These are phyloP conservation scores for Hygrophorus russula DNA, from an alignment of 768 basidiomycete species.

Conservation along the genomic window DNA sequence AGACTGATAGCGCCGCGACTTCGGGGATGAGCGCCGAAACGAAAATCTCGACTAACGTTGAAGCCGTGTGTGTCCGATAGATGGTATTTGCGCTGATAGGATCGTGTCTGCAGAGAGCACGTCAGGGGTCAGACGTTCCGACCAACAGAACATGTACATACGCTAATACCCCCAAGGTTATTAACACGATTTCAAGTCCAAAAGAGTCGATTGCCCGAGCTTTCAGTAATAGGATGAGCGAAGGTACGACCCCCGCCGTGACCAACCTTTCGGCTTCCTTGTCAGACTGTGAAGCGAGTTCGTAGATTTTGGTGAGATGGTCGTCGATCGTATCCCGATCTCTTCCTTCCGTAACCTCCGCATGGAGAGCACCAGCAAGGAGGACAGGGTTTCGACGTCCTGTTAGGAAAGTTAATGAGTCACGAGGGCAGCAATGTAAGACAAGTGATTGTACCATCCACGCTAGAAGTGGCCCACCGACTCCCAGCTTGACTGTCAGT, in stretches of 20 bases:
- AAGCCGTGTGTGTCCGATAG: slow-evolving; percentile 14
- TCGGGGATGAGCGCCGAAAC: slow-evolving; percentile 13
- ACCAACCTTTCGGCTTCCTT: slow-evolving; percentile 16
- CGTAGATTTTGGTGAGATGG: slow-evolving; percentile 12
- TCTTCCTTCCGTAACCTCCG: slow-evolving; percentile 14
- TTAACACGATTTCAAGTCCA: slow-evolving; percentile 14
- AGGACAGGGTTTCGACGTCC: slow-evolving; percentile 13
- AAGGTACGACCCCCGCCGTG: slow-evolving; percentile 15
- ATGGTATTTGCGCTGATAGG: slow-evolving; percentile 17
- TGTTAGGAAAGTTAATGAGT: background rate
- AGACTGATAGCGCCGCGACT: slow-evolving; percentile 12
- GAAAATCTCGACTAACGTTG: slow-evolving; percentile 14
- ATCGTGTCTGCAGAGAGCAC: slow-evolving; percentile 14
- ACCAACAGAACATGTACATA: slow-evolving; percentile 4
- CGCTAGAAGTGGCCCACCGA: no score
- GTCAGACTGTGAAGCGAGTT: slow-evolving; percentile 12
- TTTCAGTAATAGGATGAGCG: slow-evolving; percentile 15
- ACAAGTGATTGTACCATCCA: no score
- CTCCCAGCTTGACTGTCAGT: no score
- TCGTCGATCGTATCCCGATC: slow-evolving; percentile 14
- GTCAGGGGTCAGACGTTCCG: no score
- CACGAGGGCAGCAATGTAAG: background rate
- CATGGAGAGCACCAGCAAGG: slow-evolving; percentile 15
- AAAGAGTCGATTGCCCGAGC: slow-evolving; percentile 14
- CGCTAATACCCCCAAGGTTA: slow-evolving; percentile 15